Percentiles rank a stretch among this genome's conserved stretches.
These are phyloP conservation scores for Neofusicoccum laricinum DNA, from an alignment of 2,329 filamentous ascomycete species.

Conservation along the genomic window DNA sequence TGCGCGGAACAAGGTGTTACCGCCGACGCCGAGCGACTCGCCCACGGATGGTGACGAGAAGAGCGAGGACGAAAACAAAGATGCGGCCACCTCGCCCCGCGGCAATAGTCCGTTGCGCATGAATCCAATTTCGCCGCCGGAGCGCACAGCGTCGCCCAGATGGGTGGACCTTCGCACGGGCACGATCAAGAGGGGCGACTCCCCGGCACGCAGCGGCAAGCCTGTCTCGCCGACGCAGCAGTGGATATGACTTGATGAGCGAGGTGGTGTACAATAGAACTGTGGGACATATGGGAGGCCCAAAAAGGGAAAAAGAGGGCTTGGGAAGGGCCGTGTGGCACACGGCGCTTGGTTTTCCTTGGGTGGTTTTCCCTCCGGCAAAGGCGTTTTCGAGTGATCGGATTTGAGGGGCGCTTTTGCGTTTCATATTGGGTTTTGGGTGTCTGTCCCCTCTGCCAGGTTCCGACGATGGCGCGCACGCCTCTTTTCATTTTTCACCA, in stretches of 20 bases:
- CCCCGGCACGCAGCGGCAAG: neutral
- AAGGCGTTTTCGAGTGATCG: neutral
- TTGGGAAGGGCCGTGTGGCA: neutral
- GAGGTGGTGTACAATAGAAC: neutral
- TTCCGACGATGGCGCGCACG: neutral
- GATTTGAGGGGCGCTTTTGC: constrained; percentile 1
- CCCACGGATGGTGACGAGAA: neutral
- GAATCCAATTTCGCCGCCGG: neutral
- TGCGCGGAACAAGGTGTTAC: constrained; percentile 34
- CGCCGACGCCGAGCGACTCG: constrained; percentile 25
- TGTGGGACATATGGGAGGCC: neutral
- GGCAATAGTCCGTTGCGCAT: neutral
- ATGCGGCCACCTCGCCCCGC: neutral
- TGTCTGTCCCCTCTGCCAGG: neutral
- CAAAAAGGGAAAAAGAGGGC: neutral
- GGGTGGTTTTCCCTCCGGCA: neutral
- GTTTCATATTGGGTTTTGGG: constrained; percentile 8
- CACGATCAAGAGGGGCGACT: constrained; percentile 1
- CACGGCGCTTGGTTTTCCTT: constrained; percentile 1
- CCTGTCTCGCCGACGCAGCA: neutral
- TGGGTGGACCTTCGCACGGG: constrained; percentile 7
- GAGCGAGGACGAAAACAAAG: neutral
- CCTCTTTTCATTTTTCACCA: neutral
- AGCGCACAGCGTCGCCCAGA: constrained; percentile 7
- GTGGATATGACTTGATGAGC: neutral